Percentiles rank a stretch among this genome's conserved stretches.
phyloP scores from a whole-genome alignment of 148 eudicot species.

The Camellia lanceoleosa region DNA sequence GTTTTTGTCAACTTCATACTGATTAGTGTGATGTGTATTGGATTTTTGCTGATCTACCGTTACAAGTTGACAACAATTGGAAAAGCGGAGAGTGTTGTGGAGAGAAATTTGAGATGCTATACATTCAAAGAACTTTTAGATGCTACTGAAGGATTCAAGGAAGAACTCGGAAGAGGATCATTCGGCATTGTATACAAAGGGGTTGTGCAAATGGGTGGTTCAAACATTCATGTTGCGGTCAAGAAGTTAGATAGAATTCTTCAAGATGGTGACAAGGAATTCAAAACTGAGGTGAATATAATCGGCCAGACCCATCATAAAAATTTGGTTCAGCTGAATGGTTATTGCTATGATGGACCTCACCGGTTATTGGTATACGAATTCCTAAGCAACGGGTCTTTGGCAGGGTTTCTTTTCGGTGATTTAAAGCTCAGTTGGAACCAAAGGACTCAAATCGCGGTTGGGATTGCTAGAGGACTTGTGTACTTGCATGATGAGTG shows the following conservation, averaged over 20 bases:
- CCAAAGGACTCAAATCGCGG: constrained; percentile 19
- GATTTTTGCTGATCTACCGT: neutral
- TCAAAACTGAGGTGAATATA: constrained; percentile 27
- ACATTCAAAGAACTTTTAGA: no score
- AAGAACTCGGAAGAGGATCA: no score
- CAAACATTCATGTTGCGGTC: no score
- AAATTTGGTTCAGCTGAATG: constrained; percentile 27
- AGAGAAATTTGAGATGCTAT: neutral
- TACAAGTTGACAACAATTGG: neutral
- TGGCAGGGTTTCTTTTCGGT: constrained; percentile 25
- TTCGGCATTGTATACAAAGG: no score
- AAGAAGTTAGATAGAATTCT: neutral
- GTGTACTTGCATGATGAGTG: constrained; percentile 38
- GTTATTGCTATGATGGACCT: constrained; percentile 31
- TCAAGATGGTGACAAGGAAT: constrained; percentile 22
- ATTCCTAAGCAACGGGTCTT: constrained; percentile 29
- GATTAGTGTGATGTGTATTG: neutral
- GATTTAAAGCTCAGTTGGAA: constrained; percentile 28
- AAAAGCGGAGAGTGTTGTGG: neutral
- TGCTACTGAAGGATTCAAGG: no score
- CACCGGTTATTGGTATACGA: constrained; percentile 33
- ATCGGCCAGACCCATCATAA: constrained; percentile 33
- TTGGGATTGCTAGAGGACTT: constrained; percentile 26
- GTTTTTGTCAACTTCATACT: neutral
- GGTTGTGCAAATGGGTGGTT: no score